A percentile compares a stretch with the other conserved stretches of the same genome.
phyloP scores from a whole-genome alignment of 2,329 filamentous ascomycete species.

The Epichloe festucae region DNA sequence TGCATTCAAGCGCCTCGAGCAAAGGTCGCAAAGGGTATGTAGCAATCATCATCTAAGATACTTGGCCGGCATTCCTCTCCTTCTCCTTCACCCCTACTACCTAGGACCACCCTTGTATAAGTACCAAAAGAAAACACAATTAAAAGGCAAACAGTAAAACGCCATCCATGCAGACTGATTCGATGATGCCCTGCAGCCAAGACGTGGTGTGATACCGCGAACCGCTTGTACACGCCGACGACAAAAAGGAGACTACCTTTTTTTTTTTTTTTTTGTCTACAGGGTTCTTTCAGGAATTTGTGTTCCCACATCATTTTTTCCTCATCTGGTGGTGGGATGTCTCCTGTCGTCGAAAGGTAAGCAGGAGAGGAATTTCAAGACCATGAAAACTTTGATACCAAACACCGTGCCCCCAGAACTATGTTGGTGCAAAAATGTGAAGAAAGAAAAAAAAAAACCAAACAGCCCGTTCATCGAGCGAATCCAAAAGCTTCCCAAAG shows the following conservation, averaged over 20 bases:
- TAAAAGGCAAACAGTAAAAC: neutral
- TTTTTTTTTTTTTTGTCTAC: neutral
- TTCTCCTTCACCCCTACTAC: neutral
- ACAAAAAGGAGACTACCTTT: neutral
- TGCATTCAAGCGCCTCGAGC: neutral
- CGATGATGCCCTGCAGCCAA: neutral
- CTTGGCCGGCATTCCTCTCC: neutral
- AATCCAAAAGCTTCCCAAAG: conserved; percentile 5
- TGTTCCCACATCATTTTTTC: neutral
- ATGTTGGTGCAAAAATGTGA: neutral
- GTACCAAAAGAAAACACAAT: neutral
- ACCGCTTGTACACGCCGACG: neutral
- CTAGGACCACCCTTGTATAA: neutral
- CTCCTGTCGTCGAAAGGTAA: conserved; percentile 3
- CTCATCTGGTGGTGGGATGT: neutral
- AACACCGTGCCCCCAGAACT: conserved; percentile 6
- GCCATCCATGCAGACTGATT: neutral
- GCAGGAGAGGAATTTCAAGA: neutral
- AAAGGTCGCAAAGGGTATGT: neutral
- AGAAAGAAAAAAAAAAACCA: neutral
- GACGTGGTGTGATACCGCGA: neutral
- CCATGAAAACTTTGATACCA: conserved; percentile 3
- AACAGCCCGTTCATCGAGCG: neutral
- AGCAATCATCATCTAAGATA: neutral
- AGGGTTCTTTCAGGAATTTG: neutral